Evolutionary conservation across 148 eudicot genomes (phyloP), one percentile per base, ranked within the genome.

Genomic region (Rhododendron henanense): DNA sequence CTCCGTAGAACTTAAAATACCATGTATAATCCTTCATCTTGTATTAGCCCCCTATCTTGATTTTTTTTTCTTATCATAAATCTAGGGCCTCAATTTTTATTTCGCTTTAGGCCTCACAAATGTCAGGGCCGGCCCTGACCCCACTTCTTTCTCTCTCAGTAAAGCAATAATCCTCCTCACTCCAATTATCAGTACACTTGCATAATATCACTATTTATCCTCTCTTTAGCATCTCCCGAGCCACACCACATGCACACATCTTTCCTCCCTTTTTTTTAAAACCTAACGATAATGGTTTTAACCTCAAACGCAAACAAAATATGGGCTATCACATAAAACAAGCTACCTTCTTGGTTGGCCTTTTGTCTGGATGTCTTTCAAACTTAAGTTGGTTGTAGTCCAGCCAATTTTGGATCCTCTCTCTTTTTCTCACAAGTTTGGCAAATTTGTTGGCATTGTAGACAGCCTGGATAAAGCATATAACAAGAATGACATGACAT

Each of bases 401-500:
- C 85, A 97, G 89, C 99, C 98, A 95, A 87, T 94, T 94, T 81
- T 93, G 96, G 85, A 94, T 88, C 86, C 90, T 90, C 31, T 91
- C 88, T 87, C 98, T 90, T 90, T 91, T 90, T 83, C 90, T 88
- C 85, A 92, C 93, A 84, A 97, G 93, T 87, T 88, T 94, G 48
- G 96, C 95, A 81, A 97, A 97, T 88, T 95, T 95, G 90, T 95
- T 97, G 35, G 96, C 94, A 85, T 97, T 90, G 88, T 94, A 97
- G 25, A 97, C 98, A n/a, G 88, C 96, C 99, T 96, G 90, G 87
- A 79, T 45, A n/a, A 78, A 63, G 6, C 39, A 71, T 11, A 67
- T 19, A 35, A 81, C 77, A 45, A 69, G 57, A 33, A 33, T 65
- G n/a, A 37, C 83, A 39, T n/a, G 33, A 41, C 53, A 16, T 13